Base-by-base conservation (phyloP, 192 early-diverging fungal genomes). In the Backusella liffmaniae region DNA sequence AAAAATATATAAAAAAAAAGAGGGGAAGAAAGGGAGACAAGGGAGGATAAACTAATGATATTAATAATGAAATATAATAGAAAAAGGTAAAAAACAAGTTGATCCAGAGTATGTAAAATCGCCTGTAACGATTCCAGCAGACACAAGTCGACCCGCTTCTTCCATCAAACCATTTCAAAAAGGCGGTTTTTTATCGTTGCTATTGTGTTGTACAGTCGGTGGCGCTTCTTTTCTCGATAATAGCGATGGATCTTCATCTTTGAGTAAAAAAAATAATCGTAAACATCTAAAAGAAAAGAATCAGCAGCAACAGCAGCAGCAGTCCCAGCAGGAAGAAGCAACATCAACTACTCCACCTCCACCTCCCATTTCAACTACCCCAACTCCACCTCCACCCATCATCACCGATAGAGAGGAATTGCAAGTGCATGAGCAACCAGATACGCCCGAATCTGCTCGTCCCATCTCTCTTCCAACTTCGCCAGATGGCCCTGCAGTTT, bases 201-300 rank as follows among this genome's bases (percentile, higher is more conserved):
- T 78, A 42, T 67, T 78, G 23, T 78, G 77, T 53, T 78, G 77
- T 32, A 68, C 77, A 15, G 77, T 66, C 0, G 66, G 66, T 21
- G 74, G 65, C 5, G 66, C 42, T 32, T 66, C 74, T 46, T 75
- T 67, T 41, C 66, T 66, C 39, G 74, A 75, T 35, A 75, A 67
- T 44, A 49, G 74, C 42, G 74, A 75, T 41, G 67, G 67, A 75
- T 67, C 71, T 10, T 53, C 70, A 7, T 30, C 37, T 7, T 35
- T 29, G 21, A 70, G 32, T 36, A 49, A 74, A 46, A 51, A 59
- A 30, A 65, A 35, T 7, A 30, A 32, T 42, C 34, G 67, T 29
- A 39, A 35, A 37, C 34, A 69, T 16, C 21, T 37, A 37, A 71
- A 71, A 30, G 70, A 71, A 49, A 71, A 70, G n/a, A 23, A 71